A percentile compares a stretch with the other conserved stretches of the same genome.
Evolutionary conservation across 2,329 filamentous ascomycete genomes (phyloP).

Genomic region (Exserohilum rostratum): DNA sequence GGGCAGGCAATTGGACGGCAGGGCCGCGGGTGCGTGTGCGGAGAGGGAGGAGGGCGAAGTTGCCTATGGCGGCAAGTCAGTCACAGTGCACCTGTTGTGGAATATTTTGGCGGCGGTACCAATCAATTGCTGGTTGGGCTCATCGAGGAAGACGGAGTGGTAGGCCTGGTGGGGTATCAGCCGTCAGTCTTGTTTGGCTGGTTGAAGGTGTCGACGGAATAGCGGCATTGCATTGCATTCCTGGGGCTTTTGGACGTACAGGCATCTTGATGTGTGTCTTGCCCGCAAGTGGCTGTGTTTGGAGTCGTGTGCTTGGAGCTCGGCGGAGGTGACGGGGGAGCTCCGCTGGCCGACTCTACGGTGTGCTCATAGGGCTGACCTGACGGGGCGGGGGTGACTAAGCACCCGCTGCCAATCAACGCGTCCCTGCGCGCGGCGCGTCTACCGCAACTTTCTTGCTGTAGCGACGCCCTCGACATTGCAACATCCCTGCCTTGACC

Average conservation of each 20-base stretch:
- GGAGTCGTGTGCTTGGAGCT: conserved; percentile 29
- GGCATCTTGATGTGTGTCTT: conserved; percentile 52
- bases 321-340: conserved; percentile 37
- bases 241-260: conserved; percentile 41
- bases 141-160: conserved; percentile 93
- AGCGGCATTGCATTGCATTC: neutral
- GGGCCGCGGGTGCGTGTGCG: conserved; percentile 96
- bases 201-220: neutral
- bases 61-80: conserved; percentile 60
- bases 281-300: conserved; percentile 19
- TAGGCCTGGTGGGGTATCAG: conserved; percentile 72
- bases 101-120: too few species aligned
- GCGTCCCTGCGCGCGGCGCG: conserved; percentile 36
- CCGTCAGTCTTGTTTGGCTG: neutral
- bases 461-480: neutral
- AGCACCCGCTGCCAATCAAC: conserved; percentile 42
- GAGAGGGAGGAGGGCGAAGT: conserved; percentile 92
- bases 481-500: neutral
- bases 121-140: conserved; percentile 71
- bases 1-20: conserved; percentile 77
- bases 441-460: conserved; percentile 10
- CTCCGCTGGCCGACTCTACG: conserved; percentile 39
- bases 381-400: conserved; percentile 40
- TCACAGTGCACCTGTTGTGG: too few species aligned
- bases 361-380: too few species aligned